These are phyloP conservation scores for Candolleomyces aberdarensis DNA, from an alignment of 768 basidiomycete species.

Conservation along the genomic window DNA sequence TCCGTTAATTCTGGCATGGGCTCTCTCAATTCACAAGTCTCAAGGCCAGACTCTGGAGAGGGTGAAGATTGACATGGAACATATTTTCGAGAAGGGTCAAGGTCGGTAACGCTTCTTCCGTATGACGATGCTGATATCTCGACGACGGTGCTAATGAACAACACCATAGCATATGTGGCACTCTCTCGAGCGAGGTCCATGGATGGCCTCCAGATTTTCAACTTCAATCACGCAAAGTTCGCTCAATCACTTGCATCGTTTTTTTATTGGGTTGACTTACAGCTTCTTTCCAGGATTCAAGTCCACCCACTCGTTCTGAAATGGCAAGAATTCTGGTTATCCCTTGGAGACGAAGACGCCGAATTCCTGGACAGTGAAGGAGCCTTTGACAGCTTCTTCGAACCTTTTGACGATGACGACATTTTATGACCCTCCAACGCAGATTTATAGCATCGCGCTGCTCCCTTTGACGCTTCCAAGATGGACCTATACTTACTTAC, in stretches of 20 bases:
- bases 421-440: neutral
- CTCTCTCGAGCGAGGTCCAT: conserved; percentile 67
- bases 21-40: conserved; percentile 82
- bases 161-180: conserved; percentile 55
- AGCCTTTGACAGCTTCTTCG: conserved; percentile 1
- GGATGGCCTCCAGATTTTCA: conserved; percentile 57
- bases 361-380: conserved; percentile 3
- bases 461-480: no score
- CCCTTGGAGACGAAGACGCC: neutral
- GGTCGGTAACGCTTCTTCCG: conserved; percentile 32
- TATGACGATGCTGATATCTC: neutral
- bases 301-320: conserved; percentile 6
- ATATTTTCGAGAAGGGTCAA: conserved; percentile 80
- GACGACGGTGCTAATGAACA: neutral
- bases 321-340: conserved; percentile 8
- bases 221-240: conserved; percentile 59
- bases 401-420: neutral
- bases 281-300: neutral
- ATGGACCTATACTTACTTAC: no score
- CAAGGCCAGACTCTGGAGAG: conserved; percentile 88
- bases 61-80: conserved; percentile 73
- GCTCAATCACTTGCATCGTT: conserved; percentile 11
- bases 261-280: neutral
- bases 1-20: conserved; percentile 65
- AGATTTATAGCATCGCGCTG: no score